Base-by-base conservation (phyloP, 768 basidiomycete genomes). In the Mycena alexandri region DNA sequence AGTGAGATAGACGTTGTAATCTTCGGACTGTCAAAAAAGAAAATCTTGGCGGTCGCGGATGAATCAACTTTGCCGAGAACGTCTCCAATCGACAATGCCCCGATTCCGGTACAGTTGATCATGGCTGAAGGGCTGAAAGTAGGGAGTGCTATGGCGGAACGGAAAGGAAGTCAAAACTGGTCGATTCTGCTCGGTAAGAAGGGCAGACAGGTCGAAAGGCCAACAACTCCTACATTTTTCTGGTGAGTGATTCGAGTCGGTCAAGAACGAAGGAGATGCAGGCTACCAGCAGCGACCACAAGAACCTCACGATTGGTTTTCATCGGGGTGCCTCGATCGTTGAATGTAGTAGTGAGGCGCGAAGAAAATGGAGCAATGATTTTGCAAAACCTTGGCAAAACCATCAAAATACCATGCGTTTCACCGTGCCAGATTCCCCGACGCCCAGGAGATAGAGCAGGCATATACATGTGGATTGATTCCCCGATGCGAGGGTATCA, bases 31-130 rank as follows among this genome's bases (percentile, higher is more conserved):
- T 57, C 3, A n/a, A n/a, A 62, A n/a, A 52, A 16, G 3, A 17
- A 13, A 3, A 5, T 6, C 33, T 33, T 13, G 16, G 50, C 9
- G 8, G 9, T 16, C 25, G 17, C 19, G 19, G 17, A 25, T 16
- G 8, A 13, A 19, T 11, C 19, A n/a, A 17, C 8, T 6, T 74
- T 75, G 75, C 91, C 90, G 63, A 88, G 82, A 4, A 91, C 86
- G 13, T 89, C 90, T 19, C 85, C 78, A 43, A 92, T 80, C 7
- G 84, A 84, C 46, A 79, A 80, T 1, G 89, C 84, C 10, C 88
- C 87, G n/a, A 71, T 22, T 2, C 67, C 71, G 8, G 68, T 66
- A 47, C 67, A 71, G 22, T 68, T 69, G 5, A 71, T 63, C 2
- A 71, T 21, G 2, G 71, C 67, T 2, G 36, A 62, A 2, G 70